Evolutionary conservation across 2,329 filamentous ascomycete species (phyloP), one percentile per base, ranked within the genome.

Genomic region (Ceratocystis cubensis): DNA sequence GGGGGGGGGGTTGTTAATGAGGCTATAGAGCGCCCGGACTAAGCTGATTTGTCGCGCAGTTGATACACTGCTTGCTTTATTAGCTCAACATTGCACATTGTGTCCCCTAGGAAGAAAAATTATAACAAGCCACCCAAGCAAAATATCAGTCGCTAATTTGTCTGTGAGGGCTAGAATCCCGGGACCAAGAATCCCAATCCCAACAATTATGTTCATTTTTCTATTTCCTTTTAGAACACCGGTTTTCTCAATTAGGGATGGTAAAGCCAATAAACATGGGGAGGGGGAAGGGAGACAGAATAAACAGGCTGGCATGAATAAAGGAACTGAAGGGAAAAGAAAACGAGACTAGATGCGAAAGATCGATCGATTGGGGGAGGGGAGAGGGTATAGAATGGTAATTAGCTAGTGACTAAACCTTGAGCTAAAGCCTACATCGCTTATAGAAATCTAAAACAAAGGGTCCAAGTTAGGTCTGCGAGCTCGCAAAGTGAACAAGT

Each of bases 401-500:
- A 13, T 57, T 50, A 8, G 53, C 10, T 57, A 15, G 53, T 33
- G 46, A 50, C 10, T 57, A 25, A 30, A 25, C 25, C 3, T 30
- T 30, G 53, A 28, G 15, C 53, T 57, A 57, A 17, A 30, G 53
- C 53, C 53, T 57, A 28, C 22, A 22, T 57, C 53, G 53, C 53
- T 57, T 57, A 30, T 30, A 8, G 13, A 30, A 57, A 57, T 57
- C 53, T 7, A 57, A 57, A 57, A 57, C 53, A 57, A 57, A 30
- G 53, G 53, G 53, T 13, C 22, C 50, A 28, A 56, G 22, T 17
- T 17, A 33, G 17, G 53, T 28, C 6, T 13, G 5, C 22, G 46
- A 50, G 46, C 13, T 25, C 50, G 20, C 50, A 56, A 50, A 50
- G 46, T 50, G 46, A 57, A 57, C 53, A 57, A 57, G 53, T 57